Evolutionary conservation across 2,329 filamentous ascomycete species (phyloP).

Genomic region (Nothopassalora personata): DNA sequence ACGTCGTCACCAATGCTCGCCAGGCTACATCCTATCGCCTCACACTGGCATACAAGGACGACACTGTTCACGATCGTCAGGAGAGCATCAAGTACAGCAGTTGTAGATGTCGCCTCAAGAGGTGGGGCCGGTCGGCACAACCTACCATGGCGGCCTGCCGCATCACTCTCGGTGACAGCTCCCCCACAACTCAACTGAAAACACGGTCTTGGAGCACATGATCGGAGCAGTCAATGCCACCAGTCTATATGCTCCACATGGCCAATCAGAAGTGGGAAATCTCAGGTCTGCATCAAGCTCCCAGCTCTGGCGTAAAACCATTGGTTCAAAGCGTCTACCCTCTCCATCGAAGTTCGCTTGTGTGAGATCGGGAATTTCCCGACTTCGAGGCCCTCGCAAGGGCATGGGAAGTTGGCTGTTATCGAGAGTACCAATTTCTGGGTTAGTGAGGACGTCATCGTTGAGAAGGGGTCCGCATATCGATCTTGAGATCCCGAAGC

Average conservation of each 20-base stretch:
- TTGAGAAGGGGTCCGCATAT: not conserved
- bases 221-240: conserved; percentile 1
- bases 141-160: no score
- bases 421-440: not conserved
- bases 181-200: no score
- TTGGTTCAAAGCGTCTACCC: not conserved
- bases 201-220: not conserved
- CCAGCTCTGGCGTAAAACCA: not conserved
- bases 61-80: no score
- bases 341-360: not conserved
- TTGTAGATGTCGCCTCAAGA: no score
- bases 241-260: not conserved
- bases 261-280: not conserved
- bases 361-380: not conserved
- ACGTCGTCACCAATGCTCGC: no score
- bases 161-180: no score
- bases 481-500: not conserved
- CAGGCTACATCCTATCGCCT: no score
- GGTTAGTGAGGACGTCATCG: not conserved
- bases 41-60: no score
- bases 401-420: not conserved
- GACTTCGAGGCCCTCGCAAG: not conserved
- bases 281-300: no score
- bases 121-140: no score
- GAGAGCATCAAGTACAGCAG: no score